Conservation (phyloP, 1,139 yeast genomes). For the Yamadazyma membranifaciens region DNA sequence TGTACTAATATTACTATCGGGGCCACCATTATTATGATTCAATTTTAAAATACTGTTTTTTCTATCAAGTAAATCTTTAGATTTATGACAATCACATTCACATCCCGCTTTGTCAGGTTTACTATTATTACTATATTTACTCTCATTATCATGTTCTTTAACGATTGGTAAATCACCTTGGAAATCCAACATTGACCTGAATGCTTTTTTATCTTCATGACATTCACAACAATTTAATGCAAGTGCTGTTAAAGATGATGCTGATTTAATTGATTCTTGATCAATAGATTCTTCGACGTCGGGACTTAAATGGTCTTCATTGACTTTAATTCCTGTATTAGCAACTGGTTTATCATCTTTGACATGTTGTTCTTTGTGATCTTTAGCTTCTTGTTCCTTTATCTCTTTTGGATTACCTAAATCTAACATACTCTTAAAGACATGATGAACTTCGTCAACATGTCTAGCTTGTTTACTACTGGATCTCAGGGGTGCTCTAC, state of each 20-base stretch:
- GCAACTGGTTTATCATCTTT: slow-evolving; percentile 9
- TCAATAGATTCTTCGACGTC: slow-evolving; percentile 14
- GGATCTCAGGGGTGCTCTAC: slow-evolving; percentile 36
- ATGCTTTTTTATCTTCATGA: slow-evolving; percentile 3
- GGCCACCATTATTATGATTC: not conserved
- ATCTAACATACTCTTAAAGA: slow-evolving; percentile 43
- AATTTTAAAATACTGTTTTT: slow-evolving; percentile 1
- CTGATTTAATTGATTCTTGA: slow-evolving; percentile 23
- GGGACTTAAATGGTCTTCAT: not conserved
- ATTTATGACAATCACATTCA: slow-evolving; percentile 8
- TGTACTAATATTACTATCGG: not conserved
- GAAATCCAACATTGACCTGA: slow-evolving; percentile 15
- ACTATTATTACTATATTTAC: slow-evolving; percentile 2
- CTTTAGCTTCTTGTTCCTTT: slow-evolving; percentile 5
- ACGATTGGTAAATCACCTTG: slow-evolving; percentile 20
- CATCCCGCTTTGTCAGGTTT: slow-evolving; percentile 1
- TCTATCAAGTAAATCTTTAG: slow-evolving; percentile 2
- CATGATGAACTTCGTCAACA: slow-evolving; percentile 21
- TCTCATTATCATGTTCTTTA: slow-evolving; percentile 23
- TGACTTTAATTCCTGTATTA: not conserved
- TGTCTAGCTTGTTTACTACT: slow-evolving; percentile 24
- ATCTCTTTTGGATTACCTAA: slow-evolving; percentile 13
- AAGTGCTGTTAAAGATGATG: slow-evolving; percentile 25
- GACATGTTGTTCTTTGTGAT: slow-evolving; percentile 10
- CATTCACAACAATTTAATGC: slow-evolving; percentile 6